These are phyloP conservation scores for Pugionium dolabratum DNA, from an alignment of 345 rosid species.

Conservation along the genomic window DNA sequence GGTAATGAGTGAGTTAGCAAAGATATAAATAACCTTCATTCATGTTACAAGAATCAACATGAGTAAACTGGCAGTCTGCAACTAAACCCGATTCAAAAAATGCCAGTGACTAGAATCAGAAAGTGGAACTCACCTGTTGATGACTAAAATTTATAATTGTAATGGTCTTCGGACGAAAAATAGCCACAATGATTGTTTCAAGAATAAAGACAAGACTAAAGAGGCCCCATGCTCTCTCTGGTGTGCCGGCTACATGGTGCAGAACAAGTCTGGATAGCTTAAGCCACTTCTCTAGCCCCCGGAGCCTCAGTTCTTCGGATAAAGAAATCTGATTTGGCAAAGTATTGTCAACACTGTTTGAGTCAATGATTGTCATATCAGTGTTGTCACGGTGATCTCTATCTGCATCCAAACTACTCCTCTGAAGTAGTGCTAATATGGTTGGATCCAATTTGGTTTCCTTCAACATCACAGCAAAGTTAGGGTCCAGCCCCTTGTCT, in stretches of 20 bases:
- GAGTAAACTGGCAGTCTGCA: constrained; percentile 11
- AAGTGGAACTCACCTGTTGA: constrained; percentile 70
- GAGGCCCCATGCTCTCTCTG: constrained; percentile 97
- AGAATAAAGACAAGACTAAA: constrained; percentile 92
- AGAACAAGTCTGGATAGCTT: constrained; percentile 79
- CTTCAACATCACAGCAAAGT: constrained; percentile 97
- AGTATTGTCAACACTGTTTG: constrained; percentile 79
- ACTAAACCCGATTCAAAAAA: background rate
- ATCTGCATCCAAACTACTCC: constrained; percentile 98
- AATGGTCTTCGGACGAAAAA: constrained; percentile 88
- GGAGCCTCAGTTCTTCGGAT: constrained; percentile 93
- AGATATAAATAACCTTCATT: constrained; percentile 11
- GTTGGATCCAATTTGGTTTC: constrained; percentile 95
- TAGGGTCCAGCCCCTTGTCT: constrained; percentile 97
- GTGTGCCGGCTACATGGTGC: constrained; percentile 91
- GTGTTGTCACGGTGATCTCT: constrained; percentile 93
- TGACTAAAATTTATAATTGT: constrained; percentile 75
- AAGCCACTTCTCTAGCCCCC: constrained; percentile 97
- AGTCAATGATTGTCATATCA: constrained; percentile 57
- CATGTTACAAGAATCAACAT: constrained; percentile 11
- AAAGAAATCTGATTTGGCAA: constrained; percentile 85
- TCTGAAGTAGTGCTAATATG: constrained; percentile 87
- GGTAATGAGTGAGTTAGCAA: constrained; percentile 35
- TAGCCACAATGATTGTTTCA: constrained; percentile 78
- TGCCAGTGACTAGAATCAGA: constrained; percentile 5